phyloP scores from a whole-genome alignment of 495 filamentous ascomycete genomes.

The Aspergillus avenaceus region DNA sequence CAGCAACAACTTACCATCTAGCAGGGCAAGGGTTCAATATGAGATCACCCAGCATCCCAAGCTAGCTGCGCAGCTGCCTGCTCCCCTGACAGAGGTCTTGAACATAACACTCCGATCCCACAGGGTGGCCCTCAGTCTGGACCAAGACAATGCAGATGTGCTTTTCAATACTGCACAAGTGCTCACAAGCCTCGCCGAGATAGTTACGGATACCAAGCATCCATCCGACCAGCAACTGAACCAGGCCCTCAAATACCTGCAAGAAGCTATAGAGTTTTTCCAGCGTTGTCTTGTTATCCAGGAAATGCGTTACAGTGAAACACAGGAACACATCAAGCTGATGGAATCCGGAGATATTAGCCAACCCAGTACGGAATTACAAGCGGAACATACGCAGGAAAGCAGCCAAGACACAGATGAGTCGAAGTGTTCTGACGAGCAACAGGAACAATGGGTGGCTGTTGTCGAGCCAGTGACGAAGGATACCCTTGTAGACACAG shows the following conservation, averaged over 20 bases:
- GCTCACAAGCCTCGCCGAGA: conserved; percentile 60
- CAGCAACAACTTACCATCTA: not conserved
- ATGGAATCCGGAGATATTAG: conserved; percentile 35
- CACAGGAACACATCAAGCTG: conserved; percentile 39
- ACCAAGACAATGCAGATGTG: conserved; percentile 59
- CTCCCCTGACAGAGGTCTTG: conserved; percentile 47
- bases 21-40: conserved; percentile 60
- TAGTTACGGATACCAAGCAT: conserved; percentile 44
- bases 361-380: conserved; percentile 12
- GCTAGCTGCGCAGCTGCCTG: conserved; percentile 50
- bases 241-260: conserved; percentile 44
- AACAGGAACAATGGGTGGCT: conserved; percentile 56
- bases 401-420: conserved; percentile 5
- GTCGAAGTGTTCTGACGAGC: conserved; percentile 21
- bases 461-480: conserved; percentile 60
- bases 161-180: conserved; percentile 70
- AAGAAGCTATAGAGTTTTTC: conserved; percentile 61
- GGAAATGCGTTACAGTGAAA: conserved; percentile 52
- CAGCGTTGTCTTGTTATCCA: conserved; percentile 57
- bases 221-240: conserved; percentile 34
- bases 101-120: conserved; percentile 56
- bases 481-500: conserved; percentile 59
- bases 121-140: conserved; percentile 51
- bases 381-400: conserved; percentile 15
- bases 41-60: conserved; percentile 59